Base-by-base conservation (phyloP, 2,329 filamentous ascomycete species). In the Calonectria pseudoreteaudii region DNA sequence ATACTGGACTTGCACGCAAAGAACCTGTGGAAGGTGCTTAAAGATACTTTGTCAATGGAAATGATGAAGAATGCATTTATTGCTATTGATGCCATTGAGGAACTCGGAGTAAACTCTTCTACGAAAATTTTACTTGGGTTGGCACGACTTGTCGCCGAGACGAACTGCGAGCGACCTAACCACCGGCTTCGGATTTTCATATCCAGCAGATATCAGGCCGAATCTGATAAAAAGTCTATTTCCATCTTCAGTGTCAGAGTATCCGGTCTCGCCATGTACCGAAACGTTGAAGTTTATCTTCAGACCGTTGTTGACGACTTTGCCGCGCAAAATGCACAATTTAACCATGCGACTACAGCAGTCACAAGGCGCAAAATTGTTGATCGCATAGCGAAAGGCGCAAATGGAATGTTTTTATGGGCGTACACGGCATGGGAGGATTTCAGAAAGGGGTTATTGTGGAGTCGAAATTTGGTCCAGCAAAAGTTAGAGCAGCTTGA, bases 371-470 rank as follows among this genome's bases (percentile, higher is more conserved):
- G n/a, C 34, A 28, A 26, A 14, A 64, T 64, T n/a, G n/a, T 44
- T 23, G 10, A 44, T 16, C 30, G 11, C 14, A 64, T 64, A 44
- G 34, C 62, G 2, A 60, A 30, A 14, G 47, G 41, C 2, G 38
- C 70, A 2, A 65, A 26, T 3, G 38, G 64, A 44, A 72, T 72
- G 70, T 72, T 72, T 41, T 53, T 72, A 26, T 38, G 31, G 30
- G 70, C 70, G 13, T 26, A 31, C 9, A 20, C 56, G 18, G 64
- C 70, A 16, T 72, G 70, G 70, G 64, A 72, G 34, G 41, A 68
- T 36, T 72, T 72, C 44, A 8, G 34, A 5, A 50, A 38, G n/a
- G 64, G 64, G 11, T 14, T 72, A 2, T 20, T 68, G 8, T 72
- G 70, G 70, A 72, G 47, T 20, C 23, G 36, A 36, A 64, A 64